These are phyloP conservation scores for Lophium mytilinum DNA, from an alignment of 495 filamentous ascomycete genomes.

Conservation along the genomic window DNA sequence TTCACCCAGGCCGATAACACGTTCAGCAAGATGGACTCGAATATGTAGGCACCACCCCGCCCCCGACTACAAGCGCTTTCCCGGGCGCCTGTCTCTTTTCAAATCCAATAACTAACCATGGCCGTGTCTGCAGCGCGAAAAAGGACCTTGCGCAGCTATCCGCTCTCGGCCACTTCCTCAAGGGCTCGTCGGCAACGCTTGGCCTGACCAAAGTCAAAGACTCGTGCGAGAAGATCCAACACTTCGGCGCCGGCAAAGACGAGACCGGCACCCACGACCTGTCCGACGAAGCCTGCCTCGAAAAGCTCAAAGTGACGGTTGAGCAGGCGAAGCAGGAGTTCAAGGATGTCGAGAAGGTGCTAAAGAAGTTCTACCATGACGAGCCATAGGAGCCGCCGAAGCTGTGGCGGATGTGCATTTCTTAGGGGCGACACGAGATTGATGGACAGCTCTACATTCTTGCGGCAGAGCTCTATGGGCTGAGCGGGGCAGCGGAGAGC, in stretches of 20 bases:
- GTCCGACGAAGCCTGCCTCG: slow-evolving; percentile 56
- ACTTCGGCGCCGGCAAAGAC: slow-evolving; percentile 74
- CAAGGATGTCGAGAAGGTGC: slow-evolving; percentile 57
- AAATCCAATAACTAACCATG: not conserved
- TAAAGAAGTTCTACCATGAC: slow-evolving; percentile 64
- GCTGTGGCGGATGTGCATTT: too few relatives aligned
- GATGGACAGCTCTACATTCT: too few relatives aligned
- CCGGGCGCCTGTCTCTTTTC: not conserved
- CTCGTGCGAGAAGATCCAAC: slow-evolving; percentile 91
- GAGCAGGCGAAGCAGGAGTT: slow-evolving; percentile 68
- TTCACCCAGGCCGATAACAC: slow-evolving; percentile 86
- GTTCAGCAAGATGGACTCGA: slow-evolving; percentile 74
- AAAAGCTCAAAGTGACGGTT: slow-evolving; percentile 61
- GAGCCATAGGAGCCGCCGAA: slow-evolving; percentile 11
- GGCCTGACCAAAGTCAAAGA: slow-evolving; percentile 89
- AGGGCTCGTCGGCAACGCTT: slow-evolving; percentile 95
- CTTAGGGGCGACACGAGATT: too few relatives aligned
- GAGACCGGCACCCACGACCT: slow-evolving; percentile 59
- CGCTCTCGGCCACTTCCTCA: slow-evolving; percentile 85
- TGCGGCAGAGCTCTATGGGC: too few relatives aligned
- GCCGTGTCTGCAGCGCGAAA: slow-evolving; percentile 41
- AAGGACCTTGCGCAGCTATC: slow-evolving; percentile 67
- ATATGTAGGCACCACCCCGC: slow-evolving; percentile 50
- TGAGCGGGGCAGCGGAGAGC: too few relatives aligned
- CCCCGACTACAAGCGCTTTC: not conserved